A percentile compares a stretch with the other conserved stretches of the same genome.
phyloP scores from a whole-genome alignment of 176 grass and related monocot species.

The Lolium perenne region DNA sequence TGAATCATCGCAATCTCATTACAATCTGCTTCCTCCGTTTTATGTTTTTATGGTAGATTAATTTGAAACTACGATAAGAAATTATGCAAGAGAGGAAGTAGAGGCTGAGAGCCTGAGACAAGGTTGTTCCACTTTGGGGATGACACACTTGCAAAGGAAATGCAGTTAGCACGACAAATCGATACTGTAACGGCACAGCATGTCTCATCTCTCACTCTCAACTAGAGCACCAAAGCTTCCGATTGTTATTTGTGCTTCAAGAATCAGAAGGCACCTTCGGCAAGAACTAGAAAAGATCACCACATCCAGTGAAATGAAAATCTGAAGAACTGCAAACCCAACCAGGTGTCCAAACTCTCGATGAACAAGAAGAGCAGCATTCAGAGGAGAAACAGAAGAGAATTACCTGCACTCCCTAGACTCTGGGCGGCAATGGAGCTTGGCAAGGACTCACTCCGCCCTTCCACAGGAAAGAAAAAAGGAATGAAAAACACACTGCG shows the following conservation, averaged over 20 bases:
- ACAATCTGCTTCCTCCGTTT: neutral
- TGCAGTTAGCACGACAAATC: neutral
- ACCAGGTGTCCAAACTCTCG: neutral
- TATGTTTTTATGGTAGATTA: no score
- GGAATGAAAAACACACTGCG: neutral
- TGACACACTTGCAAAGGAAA: neutral
- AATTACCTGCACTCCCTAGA: conserved; percentile 14
- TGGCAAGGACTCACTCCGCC: neutral
- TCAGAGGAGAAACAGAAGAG: neutral
- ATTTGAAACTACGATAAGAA: no score
- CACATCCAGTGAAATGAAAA: neutral
- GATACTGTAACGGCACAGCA: neutral
- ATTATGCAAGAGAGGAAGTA: no score
- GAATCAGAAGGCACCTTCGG: neutral
- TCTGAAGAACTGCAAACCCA: neutral
- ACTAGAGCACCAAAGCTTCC: neutral
- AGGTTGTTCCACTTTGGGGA: neutral
- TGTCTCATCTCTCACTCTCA: neutral
- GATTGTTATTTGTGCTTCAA: neutral
- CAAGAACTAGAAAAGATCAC: neutral
- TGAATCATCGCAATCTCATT: neutral
- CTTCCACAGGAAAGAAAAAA: neutral
- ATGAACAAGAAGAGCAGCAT: neutral
- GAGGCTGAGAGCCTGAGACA: neutral
- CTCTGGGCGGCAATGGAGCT: neutral